Conservation (phyloP, 192 early-diverging fungal genomes). For the Dissophora globulifera region DNA sequence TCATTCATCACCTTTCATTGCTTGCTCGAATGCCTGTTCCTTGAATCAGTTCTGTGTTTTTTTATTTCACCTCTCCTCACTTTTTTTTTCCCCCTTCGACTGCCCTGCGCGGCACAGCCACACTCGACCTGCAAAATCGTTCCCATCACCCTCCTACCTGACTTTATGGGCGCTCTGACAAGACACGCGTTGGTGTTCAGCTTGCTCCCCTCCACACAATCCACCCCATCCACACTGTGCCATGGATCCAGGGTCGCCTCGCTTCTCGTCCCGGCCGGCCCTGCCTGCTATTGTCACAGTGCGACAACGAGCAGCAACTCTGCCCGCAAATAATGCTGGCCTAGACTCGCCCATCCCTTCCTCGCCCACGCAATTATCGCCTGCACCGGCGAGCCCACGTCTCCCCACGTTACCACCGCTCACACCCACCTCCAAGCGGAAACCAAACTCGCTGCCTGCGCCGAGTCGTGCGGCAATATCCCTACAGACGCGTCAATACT, state of each 20-base stretch:
- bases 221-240: neutral
- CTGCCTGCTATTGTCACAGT: no score
- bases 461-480: neutral
- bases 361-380: neutral
- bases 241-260: neutral
- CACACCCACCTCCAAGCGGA: slow-evolving; percentile 14
- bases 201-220: neutral
- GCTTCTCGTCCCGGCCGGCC: no score
- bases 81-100: slow-evolving; percentile 2
- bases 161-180: neutral
- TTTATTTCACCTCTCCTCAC: neutral
- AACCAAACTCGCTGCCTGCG: slow-evolving; percentile 1
- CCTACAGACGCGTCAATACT: neutral
- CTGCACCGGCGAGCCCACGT: slow-evolving; percentile 1
- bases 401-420: slow-evolving; percentile 9
- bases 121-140: neutral
- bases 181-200: neutral
- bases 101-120: slow-evolving; percentile 10
- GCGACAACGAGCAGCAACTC: no score
- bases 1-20: no score
- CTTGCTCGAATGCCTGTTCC: no score
- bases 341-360: no score
- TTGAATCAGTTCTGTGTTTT: no score
- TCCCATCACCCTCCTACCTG: neutral
- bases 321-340: no score